Percentiles rank a stretch among this genome's conserved stretches.
phyloP scores from a whole-genome alignment of 495 filamentous ascomycete genomes.

The Penicillium riverlandense region DNA sequence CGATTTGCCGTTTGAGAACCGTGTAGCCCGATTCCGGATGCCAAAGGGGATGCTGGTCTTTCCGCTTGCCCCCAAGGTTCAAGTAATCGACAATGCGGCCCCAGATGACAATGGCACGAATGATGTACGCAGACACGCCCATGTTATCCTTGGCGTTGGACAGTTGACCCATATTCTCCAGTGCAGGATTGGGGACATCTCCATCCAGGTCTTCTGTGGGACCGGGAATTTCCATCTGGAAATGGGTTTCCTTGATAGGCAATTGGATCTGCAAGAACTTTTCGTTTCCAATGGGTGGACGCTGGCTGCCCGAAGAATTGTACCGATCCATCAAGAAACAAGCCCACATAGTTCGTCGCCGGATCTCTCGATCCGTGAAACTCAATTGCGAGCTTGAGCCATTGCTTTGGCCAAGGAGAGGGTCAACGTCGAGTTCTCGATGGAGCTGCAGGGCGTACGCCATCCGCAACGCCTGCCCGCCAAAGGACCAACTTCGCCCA shows the following conservation, averaged over 20 bases:
- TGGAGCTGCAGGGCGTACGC: slow-evolving; percentile 93
- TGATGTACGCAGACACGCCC: slow-evolving; percentile 90
- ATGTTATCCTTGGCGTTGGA: slow-evolving; percentile 74
- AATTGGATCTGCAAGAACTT: slow-evolving; percentile 83
- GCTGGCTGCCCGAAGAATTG: slow-evolving; percentile 90
- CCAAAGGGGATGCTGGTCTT: slow-evolving; percentile 73
- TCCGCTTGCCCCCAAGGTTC: slow-evolving; percentile 83
- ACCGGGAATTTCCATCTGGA: slow-evolving; percentile 84
- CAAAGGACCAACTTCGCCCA: slow-evolving; percentile 89
- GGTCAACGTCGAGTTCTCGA: slow-evolving; percentile 85
- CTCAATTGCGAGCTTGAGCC: slow-evolving; percentile 62
- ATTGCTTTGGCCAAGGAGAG: slow-evolving; percentile 50
- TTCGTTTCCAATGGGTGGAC: slow-evolving; percentile 87
- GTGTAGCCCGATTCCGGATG: slow-evolving; percentile 69
- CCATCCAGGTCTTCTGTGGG: slow-evolving; percentile 82
- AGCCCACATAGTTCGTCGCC: slow-evolving; percentile 93
- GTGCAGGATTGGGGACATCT: slow-evolving; percentile 56
- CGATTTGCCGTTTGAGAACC: slow-evolving; percentile 60
- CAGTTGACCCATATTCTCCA: slow-evolving; percentile 54
- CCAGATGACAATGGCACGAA: slow-evolving; percentile 81
- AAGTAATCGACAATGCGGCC: slow-evolving; percentile 83
- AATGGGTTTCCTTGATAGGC: slow-evolving; percentile 83
- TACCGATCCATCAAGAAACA: slow-evolving; percentile 97
- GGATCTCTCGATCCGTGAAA: slow-evolving; percentile 87
- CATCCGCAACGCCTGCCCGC: slow-evolving; percentile 93